Conservation (phyloP, 75 land plant species). For the Picea sitchensis region DNA sequence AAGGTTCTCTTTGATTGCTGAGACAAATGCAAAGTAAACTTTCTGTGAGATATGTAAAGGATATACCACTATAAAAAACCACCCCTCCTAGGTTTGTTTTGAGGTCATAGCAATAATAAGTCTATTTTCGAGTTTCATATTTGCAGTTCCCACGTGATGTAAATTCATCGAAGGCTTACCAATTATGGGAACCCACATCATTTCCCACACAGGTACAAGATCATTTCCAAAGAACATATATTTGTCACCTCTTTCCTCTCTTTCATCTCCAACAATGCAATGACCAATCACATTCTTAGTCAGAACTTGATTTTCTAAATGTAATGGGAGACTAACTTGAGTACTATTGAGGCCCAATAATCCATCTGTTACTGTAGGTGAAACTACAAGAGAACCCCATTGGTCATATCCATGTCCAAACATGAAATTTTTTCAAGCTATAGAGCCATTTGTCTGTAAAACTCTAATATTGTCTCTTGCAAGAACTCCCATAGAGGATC, state of each 20-base stretch:
- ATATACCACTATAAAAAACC: constrained; percentile 75
- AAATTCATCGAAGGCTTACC: constrained; percentile 26
- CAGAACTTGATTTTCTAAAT: no score
- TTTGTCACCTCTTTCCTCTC: constrained; percentile 55
- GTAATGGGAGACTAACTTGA: no score
- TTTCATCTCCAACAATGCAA: constrained; percentile 49
- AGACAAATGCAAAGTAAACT: constrained; percentile 39
- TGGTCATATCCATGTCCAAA: constrained; percentile 91
- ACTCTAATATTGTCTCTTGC: constrained; percentile 37
- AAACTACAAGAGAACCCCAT: constrained; percentile 61
- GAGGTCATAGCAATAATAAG: constrained; percentile 7
- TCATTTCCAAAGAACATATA: constrained; percentile 76
- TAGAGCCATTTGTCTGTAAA: constrained; percentile 47
- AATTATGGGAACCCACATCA: constrained; percentile 62
- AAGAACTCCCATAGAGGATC: constrained; percentile 84
- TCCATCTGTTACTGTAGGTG: constrained; percentile 75
- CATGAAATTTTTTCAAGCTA: constrained; percentile 29
- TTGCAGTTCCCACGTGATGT: no score
- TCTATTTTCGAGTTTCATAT: constrained; percentile 38
- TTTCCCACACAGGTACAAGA: constrained; percentile 61
- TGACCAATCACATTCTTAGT: no score
- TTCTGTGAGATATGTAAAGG: constrained; percentile 71
- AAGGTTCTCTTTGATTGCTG: constrained; percentile 38
- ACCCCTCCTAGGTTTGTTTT: constrained; percentile 10
- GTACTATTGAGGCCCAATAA: constrained; percentile 74